Evolutionary conservation across 108 stramenopile genomes (phyloP), one percentile per base, ranked within the genome.

Genomic region (Chaetoceros muelleri): DNA sequence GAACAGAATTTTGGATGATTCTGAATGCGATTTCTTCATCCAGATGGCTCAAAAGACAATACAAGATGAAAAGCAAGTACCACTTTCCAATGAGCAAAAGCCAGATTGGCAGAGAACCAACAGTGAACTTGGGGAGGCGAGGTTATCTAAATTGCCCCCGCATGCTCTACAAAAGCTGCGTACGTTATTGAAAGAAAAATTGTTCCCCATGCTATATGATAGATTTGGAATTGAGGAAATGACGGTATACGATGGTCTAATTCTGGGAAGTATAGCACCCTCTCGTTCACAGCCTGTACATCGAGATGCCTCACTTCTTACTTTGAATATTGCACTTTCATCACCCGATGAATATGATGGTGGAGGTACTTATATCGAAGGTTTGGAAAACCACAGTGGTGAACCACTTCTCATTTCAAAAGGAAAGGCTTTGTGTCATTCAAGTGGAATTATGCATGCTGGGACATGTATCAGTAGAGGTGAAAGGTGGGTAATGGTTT

Each of bases 401-500:
- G 10, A 5, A 7, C 53, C 53, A n/a, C 18, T 54, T 30, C 19
- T 30, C 5, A 22, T 54, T 30, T 26, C 26, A 26, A 17, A 29
- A 27, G 53, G 53, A 18, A 19, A 21, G 5, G 53, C 29, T 19
- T n/a, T 54, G 29, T 54, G 53, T 27, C 53, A 54, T 17, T 54
- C 53, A 18, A 30, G 28, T 13, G 20, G 8, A 26, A 22, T 22
- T 5, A 21, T 17, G 19, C 53, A 54, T 22, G 53, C 53, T 2
- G 53, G 53, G 3, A 19, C 3, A 26, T 19, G 53, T 3, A 22
- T 54, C 22, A 7, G 24, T 13, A 54, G 18, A 5, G 53, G 53
- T 3, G 19, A 54, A 17, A 3, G 57, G 16, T 66, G 67, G 67
- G 67, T 68, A 19, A 44, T 68, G 19, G 67, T 68, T 5, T 24